Conservation (phyloP, 2,329 filamentous ascomycete genomes). For the Akanthomyces muscarius region DNA sequence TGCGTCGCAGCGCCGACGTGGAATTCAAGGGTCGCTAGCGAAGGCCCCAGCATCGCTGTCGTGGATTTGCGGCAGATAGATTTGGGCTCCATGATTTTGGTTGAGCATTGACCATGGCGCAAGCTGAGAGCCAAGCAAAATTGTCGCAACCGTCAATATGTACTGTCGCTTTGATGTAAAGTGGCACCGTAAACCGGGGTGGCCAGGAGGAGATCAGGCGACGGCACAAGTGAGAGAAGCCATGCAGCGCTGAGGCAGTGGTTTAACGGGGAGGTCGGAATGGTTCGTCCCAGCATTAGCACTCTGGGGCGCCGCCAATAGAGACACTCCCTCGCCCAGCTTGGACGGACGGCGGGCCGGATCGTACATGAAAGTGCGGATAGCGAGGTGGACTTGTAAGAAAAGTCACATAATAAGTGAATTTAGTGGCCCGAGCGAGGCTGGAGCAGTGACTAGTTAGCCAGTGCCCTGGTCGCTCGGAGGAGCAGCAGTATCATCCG, state of each 20-base stretch:
- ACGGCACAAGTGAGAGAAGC: neutral
- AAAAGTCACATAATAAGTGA: neutral
- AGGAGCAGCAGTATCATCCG: neutral
- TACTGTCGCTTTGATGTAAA: neutral
- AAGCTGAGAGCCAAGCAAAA: neutral
- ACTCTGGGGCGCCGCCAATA: neutral
- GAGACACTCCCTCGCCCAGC: slow-evolving; percentile 5
- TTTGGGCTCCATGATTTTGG: slow-evolving; percentile 1
- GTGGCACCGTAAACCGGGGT: neutral
- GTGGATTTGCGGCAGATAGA: slow-evolving; percentile 4
- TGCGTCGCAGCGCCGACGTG: neutral
- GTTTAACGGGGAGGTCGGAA: neutral
- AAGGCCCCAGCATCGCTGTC: neutral
- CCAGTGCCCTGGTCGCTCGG: too few relatives aligned
- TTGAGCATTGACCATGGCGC: neutral
- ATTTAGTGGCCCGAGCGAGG: slow-evolving; percentile 5
- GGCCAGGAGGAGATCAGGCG: neutral
- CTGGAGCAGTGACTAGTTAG: neutral
- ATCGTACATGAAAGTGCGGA: slow-evolving; percentile 5
- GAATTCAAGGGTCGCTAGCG: neutral
- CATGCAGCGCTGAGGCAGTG: neutral
- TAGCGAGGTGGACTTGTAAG: slow-evolving; percentile 1
- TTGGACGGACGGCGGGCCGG: slow-evolving; percentile 4
- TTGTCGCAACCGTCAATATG: neutral
- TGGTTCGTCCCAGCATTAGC: slow-evolving; percentile 6